A percentile compares a stretch with the other conserved stretches of the same genome.
Conservation (phyloP, 352 stramenopile genomes). For the Globisporangium solare region DNA sequence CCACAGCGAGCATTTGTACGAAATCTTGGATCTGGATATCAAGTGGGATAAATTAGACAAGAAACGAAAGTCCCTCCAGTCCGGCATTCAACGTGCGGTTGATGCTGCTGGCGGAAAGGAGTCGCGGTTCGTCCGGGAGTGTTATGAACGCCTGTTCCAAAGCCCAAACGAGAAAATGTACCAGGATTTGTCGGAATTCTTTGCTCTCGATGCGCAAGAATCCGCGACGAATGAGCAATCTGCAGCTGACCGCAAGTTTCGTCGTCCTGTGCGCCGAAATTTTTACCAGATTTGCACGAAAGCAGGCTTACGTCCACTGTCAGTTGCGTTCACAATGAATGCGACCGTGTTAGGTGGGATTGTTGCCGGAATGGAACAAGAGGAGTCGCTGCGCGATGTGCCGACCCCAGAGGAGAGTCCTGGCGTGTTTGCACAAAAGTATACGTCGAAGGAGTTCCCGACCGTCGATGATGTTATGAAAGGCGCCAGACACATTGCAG, state of each 20-base stretch:
- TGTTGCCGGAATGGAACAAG: slow-evolving; percentile 62
- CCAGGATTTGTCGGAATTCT: slow-evolving; percentile 84
- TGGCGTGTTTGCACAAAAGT: slow-evolving; percentile 64
- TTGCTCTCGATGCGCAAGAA: slow-evolving; percentile 71
- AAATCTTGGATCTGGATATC: slow-evolving; percentile 83
- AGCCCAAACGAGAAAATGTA: slow-evolving; percentile 79
- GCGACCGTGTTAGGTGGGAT: slow-evolving; percentile 76
- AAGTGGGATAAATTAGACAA: slow-evolving; percentile 88
- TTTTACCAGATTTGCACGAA: slow-evolving; percentile 90
- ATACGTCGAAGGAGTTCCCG: slow-evolving; percentile 79
- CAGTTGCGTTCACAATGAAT: slow-evolving; percentile 83
- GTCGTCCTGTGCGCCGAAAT: slow-evolving; percentile 72
- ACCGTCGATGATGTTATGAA: slow-evolving; percentile 86
- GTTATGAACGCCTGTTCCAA: slow-evolving; percentile 70
- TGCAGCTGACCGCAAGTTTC: slow-evolving; percentile 55
- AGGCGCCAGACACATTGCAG: slow-evolving; percentile 82
- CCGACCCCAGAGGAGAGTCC: slow-evolving; percentile 75
- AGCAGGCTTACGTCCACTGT: slow-evolving; percentile 62
- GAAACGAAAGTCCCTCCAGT: slow-evolving; percentile 75
- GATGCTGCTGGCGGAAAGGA: slow-evolving; percentile 68
- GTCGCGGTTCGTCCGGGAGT: slow-evolving; percentile 77
- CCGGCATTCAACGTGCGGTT: slow-evolving; percentile 58
- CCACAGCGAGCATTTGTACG: slow-evolving; percentile 75
- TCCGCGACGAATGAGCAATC: slow-evolving; percentile 43
- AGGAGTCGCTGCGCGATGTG: slow-evolving; percentile 59